Evolutionary conservation across 164 flowering plant species (phyloP).

Genomic region (Dillenia turbinata): DNA sequence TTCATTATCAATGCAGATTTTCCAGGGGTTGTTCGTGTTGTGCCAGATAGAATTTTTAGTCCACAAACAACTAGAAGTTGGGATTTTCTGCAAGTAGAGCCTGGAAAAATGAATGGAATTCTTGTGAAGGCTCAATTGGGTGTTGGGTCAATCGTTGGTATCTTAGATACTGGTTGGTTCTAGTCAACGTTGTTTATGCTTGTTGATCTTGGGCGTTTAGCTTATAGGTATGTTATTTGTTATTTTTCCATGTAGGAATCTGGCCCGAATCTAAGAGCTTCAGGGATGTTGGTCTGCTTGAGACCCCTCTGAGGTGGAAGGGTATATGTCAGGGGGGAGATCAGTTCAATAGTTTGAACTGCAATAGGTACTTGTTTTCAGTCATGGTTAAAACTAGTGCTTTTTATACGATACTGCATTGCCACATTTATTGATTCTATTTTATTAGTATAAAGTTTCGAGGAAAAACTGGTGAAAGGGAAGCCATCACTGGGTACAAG

Average conservation of each 20-base stretch:
- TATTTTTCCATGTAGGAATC: constrained; percentile 26
- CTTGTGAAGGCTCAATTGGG: constrained; percentile 30
- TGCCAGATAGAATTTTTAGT: constrained; percentile 33
- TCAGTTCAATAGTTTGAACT: constrained; percentile 28
- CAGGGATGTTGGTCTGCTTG: constrained; percentile 30
- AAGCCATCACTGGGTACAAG: no score
- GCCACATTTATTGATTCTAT: no score
- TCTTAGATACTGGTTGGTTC: constrained; percentile 39
- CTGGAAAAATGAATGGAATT: constrained; percentile 25
- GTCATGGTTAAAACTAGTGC: no score
- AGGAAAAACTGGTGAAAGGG: no score
- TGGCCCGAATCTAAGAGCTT: constrained; percentile 58
- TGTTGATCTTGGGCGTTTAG: neutral
- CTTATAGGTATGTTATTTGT: neutral
- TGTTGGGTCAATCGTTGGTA: constrained; percentile 36
- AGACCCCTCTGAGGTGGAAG: constrained; percentile 36
- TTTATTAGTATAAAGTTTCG: no score
- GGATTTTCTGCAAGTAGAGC: constrained; percentile 39
- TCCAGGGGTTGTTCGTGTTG: constrained; percentile 37
- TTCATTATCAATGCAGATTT: constrained; percentile 19
- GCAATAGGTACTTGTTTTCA: constrained; percentile 27
- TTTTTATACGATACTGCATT: no score
- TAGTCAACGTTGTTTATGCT: neutral
- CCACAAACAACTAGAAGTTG: constrained; percentile 52
- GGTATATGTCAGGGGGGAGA: constrained; percentile 48